These are phyloP conservation scores for Termitomyces sp. DNA, from an alignment of 768 basidiomycete genomes.

Conservation along the genomic window DNA sequence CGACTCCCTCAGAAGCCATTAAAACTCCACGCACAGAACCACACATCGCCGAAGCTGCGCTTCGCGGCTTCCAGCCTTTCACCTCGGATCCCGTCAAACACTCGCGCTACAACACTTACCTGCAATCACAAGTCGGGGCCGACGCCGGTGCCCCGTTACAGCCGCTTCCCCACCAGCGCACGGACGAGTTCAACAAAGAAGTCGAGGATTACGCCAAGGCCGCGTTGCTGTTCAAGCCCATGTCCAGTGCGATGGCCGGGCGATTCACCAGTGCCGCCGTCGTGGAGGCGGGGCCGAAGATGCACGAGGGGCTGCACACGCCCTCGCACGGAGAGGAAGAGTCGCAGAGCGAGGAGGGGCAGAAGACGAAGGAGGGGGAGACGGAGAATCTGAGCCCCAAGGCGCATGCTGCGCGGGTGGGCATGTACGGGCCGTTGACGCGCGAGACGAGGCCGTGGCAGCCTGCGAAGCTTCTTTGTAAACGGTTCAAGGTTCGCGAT, in stretches of 20 bases:
- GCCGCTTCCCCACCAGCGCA: conserved; percentile 49
- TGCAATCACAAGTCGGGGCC: conserved; percentile 61
- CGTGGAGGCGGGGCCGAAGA: conserved; percentile 57
- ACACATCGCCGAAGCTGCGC: conserved; percentile 78
- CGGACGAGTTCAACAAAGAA: conserved; percentile 75
- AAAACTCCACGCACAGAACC: conserved; percentile 59
- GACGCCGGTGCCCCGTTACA: conserved; percentile 44
- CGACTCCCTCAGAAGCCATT: conserved; percentile 21
- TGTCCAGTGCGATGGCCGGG: conserved; percentile 87
- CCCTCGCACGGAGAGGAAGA: conserved; percentile 44
- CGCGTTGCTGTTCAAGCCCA: conserved; percentile 86
- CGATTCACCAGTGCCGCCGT: conserved; percentile 84
- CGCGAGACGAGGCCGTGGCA: conserved; percentile 70
- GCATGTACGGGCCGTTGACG: conserved; percentile 89
- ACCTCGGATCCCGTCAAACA: conserved; percentile 72
- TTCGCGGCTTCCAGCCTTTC: conserved; percentile 90
- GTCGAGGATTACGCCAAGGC: conserved; percentile 82
- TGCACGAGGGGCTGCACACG: conserved; percentile 63
- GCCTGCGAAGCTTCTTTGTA: conserved; percentile 83
- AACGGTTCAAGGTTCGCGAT: conserved; percentile 89
- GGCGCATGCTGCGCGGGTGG: conserved; percentile 73
- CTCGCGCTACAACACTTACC: conserved; percentile 77
- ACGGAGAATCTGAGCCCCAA: conserved; percentile 68
- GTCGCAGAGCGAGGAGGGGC: conserved; percentile 34
- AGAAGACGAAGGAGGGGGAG: conserved; percentile 32